Evolutionary conservation across 495 filamentous ascomycete genomes (phyloP).

Genomic region (Rusavskia elegans): DNA sequence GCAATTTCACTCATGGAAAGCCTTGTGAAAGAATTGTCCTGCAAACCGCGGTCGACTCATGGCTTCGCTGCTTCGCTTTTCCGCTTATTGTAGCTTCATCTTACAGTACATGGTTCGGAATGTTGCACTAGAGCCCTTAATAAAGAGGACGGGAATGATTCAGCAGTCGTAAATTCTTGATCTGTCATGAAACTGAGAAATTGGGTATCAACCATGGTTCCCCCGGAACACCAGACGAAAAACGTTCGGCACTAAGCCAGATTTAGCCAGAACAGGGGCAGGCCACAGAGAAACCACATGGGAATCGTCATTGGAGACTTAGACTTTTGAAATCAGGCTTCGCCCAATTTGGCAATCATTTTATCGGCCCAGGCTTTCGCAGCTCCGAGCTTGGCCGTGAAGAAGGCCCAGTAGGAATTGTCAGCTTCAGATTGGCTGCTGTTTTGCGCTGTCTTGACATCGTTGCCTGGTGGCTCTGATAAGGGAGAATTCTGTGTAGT

Average conservation of each 20-base stretch:
- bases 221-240: neutral
- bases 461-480: neutral
- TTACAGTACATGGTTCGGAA: too few relatives aligned
- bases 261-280: neutral
- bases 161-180: neutral
- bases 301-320: neutral
- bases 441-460: neutral
- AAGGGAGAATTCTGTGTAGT: neutral
- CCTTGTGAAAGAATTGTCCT: too few relatives aligned
- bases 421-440: neutral
- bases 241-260: neutral
- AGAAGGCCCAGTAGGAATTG: constrained; percentile 5
- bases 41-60: too few relatives aligned
- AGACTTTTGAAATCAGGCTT: neutral
- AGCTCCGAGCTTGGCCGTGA: constrained; percentile 9
- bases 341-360: neutral
- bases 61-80: too few relatives aligned
- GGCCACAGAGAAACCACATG: neutral
- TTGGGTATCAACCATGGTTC: constrained; percentile 6
- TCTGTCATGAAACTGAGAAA: neutral
- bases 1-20: too few relatives aligned
- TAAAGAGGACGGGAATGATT: too few relatives aligned
- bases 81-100: too few relatives aligned
- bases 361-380: constrained; percentile 10
- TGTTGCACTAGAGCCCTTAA: too few relatives aligned